Conservation (phyloP, 352 stramenopile genomes). For the Globisporangium orthogonon region DNA sequence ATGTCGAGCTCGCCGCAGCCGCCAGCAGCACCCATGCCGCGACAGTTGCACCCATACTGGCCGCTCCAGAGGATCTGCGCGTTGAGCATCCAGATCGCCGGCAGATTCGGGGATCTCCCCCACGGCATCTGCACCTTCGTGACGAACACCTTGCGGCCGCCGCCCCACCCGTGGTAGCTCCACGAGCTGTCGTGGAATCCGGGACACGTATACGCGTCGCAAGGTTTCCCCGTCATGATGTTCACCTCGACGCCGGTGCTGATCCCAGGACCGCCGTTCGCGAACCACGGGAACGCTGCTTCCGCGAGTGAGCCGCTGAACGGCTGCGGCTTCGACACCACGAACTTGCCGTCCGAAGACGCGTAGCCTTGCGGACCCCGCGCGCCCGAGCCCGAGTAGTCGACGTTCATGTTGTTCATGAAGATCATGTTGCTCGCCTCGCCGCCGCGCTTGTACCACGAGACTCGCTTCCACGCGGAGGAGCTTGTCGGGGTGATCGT, state of each 20-base stretch:
- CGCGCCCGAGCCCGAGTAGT: conserved; percentile 30
- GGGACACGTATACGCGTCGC: conserved; percentile 20
- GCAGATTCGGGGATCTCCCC: conserved; percentile 34
- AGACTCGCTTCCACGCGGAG: conserved; percentile 37
- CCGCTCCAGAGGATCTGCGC: conserved; percentile 56
- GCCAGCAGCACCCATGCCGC: conserved; percentile 43
- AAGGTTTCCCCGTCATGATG: conserved; percentile 48
- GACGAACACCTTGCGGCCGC: conserved; percentile 73
- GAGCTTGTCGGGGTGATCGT: conserved; percentile 8
- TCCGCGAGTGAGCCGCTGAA: conserved; percentile 43
- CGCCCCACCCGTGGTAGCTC: conserved; percentile 59
- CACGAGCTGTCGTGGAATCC: conserved; percentile 27
- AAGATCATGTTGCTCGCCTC: conserved; percentile 53
- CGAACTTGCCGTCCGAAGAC: conserved; percentile 28
- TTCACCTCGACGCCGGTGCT: conserved; percentile 56
- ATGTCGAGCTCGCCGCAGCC: conserved; percentile 80
- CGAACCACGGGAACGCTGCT: conserved; percentile 22
- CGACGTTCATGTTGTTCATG: conserved; percentile 76
- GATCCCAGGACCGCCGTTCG: conserved; percentile 36
- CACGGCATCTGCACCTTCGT: conserved; percentile 59
- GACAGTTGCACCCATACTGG: conserved; percentile 83
- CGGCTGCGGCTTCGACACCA: conserved; percentile 17
- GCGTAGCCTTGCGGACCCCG: conserved; percentile 51
- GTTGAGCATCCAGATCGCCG: conserved; percentile 72
- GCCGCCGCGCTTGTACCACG: conserved; percentile 35